Conservation (phyloP, 2,329 filamentous ascomycete genomes). For the Colletotrichum sansevieriae region DNA sequence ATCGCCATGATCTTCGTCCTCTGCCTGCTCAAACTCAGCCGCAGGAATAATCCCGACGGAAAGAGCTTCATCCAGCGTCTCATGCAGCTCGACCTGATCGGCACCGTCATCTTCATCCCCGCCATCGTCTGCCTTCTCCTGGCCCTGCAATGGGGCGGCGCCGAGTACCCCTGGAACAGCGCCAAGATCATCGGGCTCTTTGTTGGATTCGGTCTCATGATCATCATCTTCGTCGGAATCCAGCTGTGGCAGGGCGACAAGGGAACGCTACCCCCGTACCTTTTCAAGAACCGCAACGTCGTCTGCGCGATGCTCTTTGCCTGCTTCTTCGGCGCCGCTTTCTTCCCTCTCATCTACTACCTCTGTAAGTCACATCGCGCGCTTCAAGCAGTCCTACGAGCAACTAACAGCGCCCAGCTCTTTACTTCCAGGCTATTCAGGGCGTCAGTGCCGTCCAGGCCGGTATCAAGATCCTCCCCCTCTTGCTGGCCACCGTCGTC, state of each 20-base stretch:
- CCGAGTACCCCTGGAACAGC: slow-evolving; percentile 63
- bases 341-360: slow-evolving; percentile 68
- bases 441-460: slow-evolving; percentile 65
- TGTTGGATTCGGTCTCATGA: slow-evolving; percentile 60
- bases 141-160: slow-evolving; percentile 69
- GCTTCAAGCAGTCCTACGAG: neutral
- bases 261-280: slow-evolving; percentile 62
- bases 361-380: slow-evolving; percentile 54
- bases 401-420: slow-evolving; percentile 48
- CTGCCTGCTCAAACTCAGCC: slow-evolving; percentile 56
- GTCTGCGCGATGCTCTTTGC: slow-evolving; percentile 56
- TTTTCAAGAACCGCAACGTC: slow-evolving; percentile 61
- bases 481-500: slow-evolving; percentile 64
- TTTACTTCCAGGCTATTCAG: slow-evolving; percentile 68
- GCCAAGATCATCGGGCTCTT: slow-evolving; percentile 65
- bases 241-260: slow-evolving; percentile 61
- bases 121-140: slow-evolving; percentile 66
- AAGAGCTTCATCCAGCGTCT: slow-evolving; percentile 54
- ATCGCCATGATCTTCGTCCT: slow-evolving; percentile 62
- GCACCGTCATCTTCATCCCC: slow-evolving; percentile 64
- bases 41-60: slow-evolving; percentile 49
- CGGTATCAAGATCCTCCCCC: slow-evolving; percentile 67
- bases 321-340: slow-evolving; percentile 63
- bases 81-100: slow-evolving; percentile 66
- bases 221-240: slow-evolving; percentile 60